A percentile compares a stretch with the other conserved stretches of the same genome.
phyloP scores from a whole-genome alignment of 345 rosid genomes.

The Pistacia atlantica region DNA sequence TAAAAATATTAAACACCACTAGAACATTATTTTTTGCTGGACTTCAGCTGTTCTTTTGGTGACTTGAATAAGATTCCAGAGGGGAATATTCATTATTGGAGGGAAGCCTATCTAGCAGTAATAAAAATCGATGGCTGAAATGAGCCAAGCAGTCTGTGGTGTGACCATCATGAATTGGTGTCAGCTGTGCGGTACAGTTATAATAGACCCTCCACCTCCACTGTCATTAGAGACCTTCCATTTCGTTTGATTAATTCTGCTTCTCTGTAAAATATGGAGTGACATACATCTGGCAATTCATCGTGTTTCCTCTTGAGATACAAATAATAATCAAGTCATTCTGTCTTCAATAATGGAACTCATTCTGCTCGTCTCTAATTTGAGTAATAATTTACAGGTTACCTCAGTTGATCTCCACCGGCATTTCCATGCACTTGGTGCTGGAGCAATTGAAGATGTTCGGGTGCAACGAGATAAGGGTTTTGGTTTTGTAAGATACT shows the following conservation, averaged over 20 bases:
- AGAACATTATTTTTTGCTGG: neutral
- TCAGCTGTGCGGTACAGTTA: neutral
- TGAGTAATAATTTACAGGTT: constrained; percentile 47
- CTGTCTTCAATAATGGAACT: neutral
- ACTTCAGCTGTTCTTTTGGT: neutral
- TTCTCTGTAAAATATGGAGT: neutral
- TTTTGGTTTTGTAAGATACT: constrained; percentile 90
- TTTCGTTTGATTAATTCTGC: neutral
- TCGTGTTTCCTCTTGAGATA: neutral
- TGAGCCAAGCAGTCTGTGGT: neutral
- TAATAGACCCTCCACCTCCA: neutral
- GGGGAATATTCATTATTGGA: neutral
- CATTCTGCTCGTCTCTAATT: neutral
- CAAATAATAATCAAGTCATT: constrained; percentile 5
- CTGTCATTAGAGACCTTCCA: neutral
- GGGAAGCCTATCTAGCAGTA: neutral
- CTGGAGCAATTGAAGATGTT: constrained; percentile 90
- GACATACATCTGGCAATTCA: neutral
- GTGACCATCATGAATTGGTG: neutral
- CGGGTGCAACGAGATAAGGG: constrained; percentile 93
- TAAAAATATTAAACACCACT: neutral
- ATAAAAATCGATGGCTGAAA: neutral
- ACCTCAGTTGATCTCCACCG: constrained; percentile 72
- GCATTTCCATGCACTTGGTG: constrained; percentile 70
- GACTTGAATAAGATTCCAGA: neutral